These are phyloP conservation scores for Wickerhamomyces xylosicus DNA, from an alignment of 805 yeast species.

Conservation along the genomic window DNA sequence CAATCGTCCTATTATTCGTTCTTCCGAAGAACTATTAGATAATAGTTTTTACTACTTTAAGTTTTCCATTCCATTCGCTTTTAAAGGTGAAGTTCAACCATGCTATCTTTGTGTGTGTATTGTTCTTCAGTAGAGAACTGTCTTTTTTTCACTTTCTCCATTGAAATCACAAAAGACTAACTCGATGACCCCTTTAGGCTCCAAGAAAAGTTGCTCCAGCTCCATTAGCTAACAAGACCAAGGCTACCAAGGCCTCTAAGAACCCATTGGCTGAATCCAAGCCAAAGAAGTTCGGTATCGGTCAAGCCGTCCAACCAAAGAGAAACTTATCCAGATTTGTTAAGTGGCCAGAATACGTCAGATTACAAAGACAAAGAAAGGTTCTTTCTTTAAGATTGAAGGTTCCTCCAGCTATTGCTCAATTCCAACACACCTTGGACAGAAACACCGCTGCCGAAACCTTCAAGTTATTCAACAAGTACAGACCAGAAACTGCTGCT, in stretches of 20 bases:
- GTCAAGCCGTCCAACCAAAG: constrained; percentile 92
- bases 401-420: constrained; percentile 98
- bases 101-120: too few species aligned
- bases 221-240: constrained; percentile 74
- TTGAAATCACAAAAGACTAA: not conserved
- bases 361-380: constrained; percentile 98
- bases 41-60: not conserved
- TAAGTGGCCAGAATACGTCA: constrained; percentile 98
- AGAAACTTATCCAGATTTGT: constrained; percentile 95
- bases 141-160: too few species aligned
- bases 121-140: not conserved
- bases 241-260: constrained; percentile 48
- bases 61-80: not conserved
- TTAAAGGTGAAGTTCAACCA: not conserved
- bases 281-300: constrained; percentile 93
- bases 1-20: not conserved
- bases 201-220: constrained; percentile 93
- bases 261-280: constrained; percentile 86
- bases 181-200: not conserved
- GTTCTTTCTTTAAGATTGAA: constrained; percentile 89
- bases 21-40: not conserved
- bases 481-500: constrained; percentile 95
- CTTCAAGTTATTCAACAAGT: constrained; percentile 96
- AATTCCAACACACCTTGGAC: constrained; percentile 93
- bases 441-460: constrained; percentile 98